Conservation (phyloP, 768 basidiomycete species). For the Pholiota conissans region DNA sequence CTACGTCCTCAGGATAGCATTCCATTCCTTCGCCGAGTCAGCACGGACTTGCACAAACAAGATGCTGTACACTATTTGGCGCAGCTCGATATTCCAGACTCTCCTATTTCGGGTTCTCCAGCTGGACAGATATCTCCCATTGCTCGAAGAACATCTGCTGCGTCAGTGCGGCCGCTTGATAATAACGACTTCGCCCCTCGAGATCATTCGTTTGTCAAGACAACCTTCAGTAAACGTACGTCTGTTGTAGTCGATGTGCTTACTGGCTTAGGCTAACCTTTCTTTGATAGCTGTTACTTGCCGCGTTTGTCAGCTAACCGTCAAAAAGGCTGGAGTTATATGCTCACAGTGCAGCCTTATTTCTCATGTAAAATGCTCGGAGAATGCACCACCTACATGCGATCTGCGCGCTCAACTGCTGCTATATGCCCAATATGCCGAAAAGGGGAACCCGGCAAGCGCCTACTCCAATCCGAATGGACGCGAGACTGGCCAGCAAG, state of each 20-base stretch:
- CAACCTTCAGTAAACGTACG: slow-evolving; percentile 90
- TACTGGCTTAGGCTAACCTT: slow-evolving; percentile 2
- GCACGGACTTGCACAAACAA: slow-evolving; percentile 77
- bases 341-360: slow-evolving; percentile 91
- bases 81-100: slow-evolving; percentile 44
- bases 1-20: slow-evolving; percentile 92
- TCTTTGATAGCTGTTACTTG: slow-evolving; percentile 72
- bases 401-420: slow-evolving; percentile 82
- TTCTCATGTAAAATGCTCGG: slow-evolving; percentile 76
- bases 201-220: slow-evolving; percentile 87
- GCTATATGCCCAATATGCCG: slow-evolving; percentile 75
- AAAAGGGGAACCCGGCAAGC: slow-evolving; percentile 57
- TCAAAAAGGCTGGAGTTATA: slow-evolving; percentile 85
- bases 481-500: slow-evolving; percentile 38
- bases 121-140: slow-evolving; percentile 37
- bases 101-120: slow-evolving; percentile 37
- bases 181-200: slow-evolving; percentile 59
- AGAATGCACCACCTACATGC: slow-evolving; percentile 75
- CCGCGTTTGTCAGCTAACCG: slow-evolving; percentile 74
- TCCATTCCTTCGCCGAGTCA: slow-evolving; percentile 91
- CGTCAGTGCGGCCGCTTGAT: slow-evolving; percentile 37
- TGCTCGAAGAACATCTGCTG: slow-evolving; percentile 38
- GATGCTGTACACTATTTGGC: slow-evolving; percentile 59
- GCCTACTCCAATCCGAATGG: slow-evolving; percentile 56
- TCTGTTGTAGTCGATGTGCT: slow-evolving; percentile 3